Evolutionary conservation across 2,329 filamentous ascomycete genomes (phyloP), one percentile per base, ranked within the genome.

Genomic region (Ophiostoma sp.): DNA sequence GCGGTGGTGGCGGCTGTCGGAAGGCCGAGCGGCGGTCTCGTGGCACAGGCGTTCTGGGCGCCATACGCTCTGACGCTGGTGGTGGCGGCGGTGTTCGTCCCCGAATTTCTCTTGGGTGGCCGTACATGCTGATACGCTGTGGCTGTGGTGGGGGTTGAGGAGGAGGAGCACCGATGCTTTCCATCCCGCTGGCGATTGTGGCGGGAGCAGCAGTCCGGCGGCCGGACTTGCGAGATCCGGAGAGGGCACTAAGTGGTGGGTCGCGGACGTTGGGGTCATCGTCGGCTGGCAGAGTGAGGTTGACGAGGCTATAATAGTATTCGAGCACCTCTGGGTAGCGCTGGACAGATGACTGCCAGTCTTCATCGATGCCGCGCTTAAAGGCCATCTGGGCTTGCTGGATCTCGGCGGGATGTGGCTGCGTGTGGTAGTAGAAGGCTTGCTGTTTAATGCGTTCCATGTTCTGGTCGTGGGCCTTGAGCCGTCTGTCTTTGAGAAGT

Each of bases 291-390:
- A 93, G 81, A 28, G 85, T 87, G 74, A 94, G 80, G 72, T 90
- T 88, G 48, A 94, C 90, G 50, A 94, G 84, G 74, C 88, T 86
- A 81, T 91, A 95, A 79, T 92, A 95, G 81, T 95, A 94, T 81
- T 94, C 91, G 72, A 95, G 84, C n/a, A 95, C 90, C 79, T 94
- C 91, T 4, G 92, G 93, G 78, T 95, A 95, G 72, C 90, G 87
- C 78, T 93, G 88, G 52, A 94, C 92, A 66, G 90, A 91, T 39
- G 88, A 86, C 78, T 91, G 88, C 92, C 92, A 95, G 82, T 94
- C 92, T 75, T 92, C 90, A 78, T 94, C 92, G 78, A 94, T 92
- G 75, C 91, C 92, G 69, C 89, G 87, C 82, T 93, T 93, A 75
- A 93, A 85, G 68, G 87, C 85, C 19, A 85, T 85, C 78, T 93